Base-by-base conservation (phyloP, 306 rosid genomes). In the Elaeagnus macrophylla region DNA sequence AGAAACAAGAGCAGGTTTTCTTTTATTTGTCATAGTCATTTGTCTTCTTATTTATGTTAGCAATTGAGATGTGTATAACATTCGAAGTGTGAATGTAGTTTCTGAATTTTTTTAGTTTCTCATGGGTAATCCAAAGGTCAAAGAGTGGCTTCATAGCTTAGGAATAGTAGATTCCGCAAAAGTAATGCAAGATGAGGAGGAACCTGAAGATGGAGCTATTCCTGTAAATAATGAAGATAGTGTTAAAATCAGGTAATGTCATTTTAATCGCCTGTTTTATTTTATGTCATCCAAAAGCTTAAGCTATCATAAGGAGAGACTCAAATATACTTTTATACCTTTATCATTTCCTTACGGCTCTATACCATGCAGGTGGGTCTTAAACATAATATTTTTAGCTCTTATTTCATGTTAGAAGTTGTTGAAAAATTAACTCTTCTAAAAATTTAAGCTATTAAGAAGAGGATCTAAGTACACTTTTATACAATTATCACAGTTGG, bases 111-210 rank as follows among this genome's bases (percentile, higher is more conserved):
- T 45, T 45, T 7, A 12, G 15, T 7, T 45, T 45, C 5, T 42
- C 13, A 5, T 15, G 18, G 7, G 7, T 45, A 45, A 12, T 45
- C 18, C 0, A 11, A 67, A 90, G 94, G 82, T 83, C 45, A 90
- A 78, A 83, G 97, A 90, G 68, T 90, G 97, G 95, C 95, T 90
- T 50, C 95, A 86, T 14, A 83, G 81, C 75, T 60, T 81, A 60
- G 95, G 97, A 64, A 76, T 90, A 46, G 78, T 55, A n/a, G 95
- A 90, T 56, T 94, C 81, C n/a, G 72, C 77, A 3, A 74, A 79
- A 36, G 88, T 81, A 40, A 78, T 72, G 43, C 94, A 81, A 48
- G 90, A 90, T 56, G 90, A 74, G 51, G 95, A 90, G 50, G 95
- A 86, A 37, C 89, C 94, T 64, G 97, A 86, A 62, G 94, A 81